Conservation (phyloP, 495 filamentous ascomycete species). For the Xylaria cubensis region DNA sequence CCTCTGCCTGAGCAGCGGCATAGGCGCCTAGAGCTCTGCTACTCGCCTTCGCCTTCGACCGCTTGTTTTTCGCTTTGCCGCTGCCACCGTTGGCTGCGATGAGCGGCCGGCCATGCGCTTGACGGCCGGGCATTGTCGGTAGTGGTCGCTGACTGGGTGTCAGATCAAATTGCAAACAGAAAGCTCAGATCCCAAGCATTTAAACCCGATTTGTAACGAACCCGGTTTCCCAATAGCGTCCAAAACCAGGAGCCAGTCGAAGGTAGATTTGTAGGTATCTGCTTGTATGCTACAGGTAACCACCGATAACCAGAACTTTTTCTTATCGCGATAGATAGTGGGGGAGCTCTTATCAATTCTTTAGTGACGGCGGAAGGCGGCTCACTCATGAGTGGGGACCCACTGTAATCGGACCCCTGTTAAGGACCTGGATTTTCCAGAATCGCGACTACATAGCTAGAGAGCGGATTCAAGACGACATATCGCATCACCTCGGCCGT, state of each 20-base stretch:
- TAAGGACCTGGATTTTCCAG: conserved; percentile 11
- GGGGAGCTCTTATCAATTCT: conserved; percentile 32
- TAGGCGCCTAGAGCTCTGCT: conserved; percentile 80
- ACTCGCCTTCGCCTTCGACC: conserved; percentile 50
- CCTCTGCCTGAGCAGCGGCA: conserved; percentile 75
- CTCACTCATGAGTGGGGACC: conserved; percentile 24
- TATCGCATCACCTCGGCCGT: conserved; percentile 10
- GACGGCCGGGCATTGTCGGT: conserved; percentile 70
- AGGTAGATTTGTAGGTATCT: not conserved
- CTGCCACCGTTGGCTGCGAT: conserved; percentile 46
- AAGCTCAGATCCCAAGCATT: not conserved
- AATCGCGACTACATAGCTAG: not conserved
- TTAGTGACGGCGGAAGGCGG: not conserved
- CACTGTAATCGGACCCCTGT: conserved; percentile 12
- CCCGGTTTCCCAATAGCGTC: not conserved
- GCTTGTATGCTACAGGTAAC: not conserved
- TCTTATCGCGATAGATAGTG: conserved; percentile 41
- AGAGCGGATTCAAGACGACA: not conserved
- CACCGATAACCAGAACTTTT: conserved; percentile 39
- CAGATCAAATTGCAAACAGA: not conserved
- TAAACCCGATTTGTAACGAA: not conserved
- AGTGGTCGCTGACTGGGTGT: not conserved
- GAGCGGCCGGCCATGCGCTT: conserved; percentile 62
- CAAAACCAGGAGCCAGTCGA: not conserved
- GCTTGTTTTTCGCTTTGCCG: conserved; percentile 55